Percentiles rank a stretch among this genome's conserved stretches.
Evolutionary conservation across 148 eudicot species (phyloP).

Genomic region (Silene latifolia): DNA sequence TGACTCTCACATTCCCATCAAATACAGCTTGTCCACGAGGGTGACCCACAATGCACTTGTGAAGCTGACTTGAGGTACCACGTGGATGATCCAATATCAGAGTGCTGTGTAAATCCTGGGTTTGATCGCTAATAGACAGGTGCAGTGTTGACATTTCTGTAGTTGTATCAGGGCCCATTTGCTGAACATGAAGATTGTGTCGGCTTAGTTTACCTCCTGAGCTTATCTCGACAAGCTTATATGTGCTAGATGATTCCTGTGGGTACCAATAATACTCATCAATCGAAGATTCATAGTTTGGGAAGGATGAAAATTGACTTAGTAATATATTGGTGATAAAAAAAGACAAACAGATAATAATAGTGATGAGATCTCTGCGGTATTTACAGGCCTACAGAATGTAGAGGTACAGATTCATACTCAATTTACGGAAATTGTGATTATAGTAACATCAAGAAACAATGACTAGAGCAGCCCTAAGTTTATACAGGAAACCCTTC

Average conservation of each 20-base stretch:
- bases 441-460: neutral
- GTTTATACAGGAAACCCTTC: no score
- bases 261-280: constrained; percentile 14
- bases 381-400: neutral
- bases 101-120: constrained; percentile 86
- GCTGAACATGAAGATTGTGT: constrained; percentile 89
- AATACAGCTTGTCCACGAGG: constrained; percentile 85
- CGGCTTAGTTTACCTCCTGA: constrained; percentile 89
- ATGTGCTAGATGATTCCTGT: constrained; percentile 80
- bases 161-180: constrained; percentile 74
- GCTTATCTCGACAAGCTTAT: constrained; percentile 83
- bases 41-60: constrained; percentile 93
- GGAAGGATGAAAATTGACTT: neutral
- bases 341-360: neutral
- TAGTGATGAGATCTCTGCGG: neutral
- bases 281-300: neutral
- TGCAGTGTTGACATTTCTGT: constrained; percentile 90
- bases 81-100: constrained; percentile 85
- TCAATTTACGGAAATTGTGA: neutral
- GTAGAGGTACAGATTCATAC: neutral
- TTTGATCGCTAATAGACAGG: constrained; percentile 58
- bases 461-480: no score
- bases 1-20: constrained; percentile 88
- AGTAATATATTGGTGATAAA: neutral
- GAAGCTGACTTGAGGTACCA: constrained; percentile 76